phyloP scores from a whole-genome alignment of 176 grass and related monocot genomes.

The Neostapfia colusana region DNA sequence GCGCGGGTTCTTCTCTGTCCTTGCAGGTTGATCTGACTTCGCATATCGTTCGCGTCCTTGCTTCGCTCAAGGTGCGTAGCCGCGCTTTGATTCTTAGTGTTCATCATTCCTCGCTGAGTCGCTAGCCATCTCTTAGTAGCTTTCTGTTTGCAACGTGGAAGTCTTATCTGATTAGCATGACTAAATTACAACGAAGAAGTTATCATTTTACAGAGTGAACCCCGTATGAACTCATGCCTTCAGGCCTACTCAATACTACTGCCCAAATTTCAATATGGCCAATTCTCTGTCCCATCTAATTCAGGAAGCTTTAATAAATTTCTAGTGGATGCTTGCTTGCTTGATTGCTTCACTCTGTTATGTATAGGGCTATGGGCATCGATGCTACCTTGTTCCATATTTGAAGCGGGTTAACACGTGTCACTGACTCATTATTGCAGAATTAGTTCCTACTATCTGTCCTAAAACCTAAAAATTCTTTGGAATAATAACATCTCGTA shows the following conservation, averaged over 20 bases:
- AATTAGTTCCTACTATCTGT: not conserved
- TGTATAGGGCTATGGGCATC: not conserved
- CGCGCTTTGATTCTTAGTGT: not conserved
- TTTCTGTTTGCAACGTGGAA: not conserved
- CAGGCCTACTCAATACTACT: not conserved
- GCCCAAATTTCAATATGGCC: not conserved
- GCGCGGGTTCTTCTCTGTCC: not conserved
- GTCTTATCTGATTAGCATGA: not conserved
- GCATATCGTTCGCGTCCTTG: slow-evolving; percentile 71
- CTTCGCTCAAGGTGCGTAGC: slow-evolving; percentile 69
- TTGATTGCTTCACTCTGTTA: not conserved
- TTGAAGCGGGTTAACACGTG: not conserved
- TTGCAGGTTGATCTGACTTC: slow-evolving; percentile 92
- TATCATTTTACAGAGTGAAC: slow-evolving; percentile 9
- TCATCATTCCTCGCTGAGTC: too few relatives aligned
- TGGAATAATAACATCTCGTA: not conserved
- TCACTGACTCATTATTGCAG: not conserved
- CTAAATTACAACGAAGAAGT: not conserved
- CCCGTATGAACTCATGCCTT: not conserved
- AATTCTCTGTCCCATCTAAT: not conserved
- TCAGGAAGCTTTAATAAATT: not conserved
- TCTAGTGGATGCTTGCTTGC: not conserved
- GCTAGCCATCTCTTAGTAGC: not conserved
- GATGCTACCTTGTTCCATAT: not conserved
- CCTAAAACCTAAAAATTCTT: not conserved